Base-by-base conservation (phyloP, 2,329 filamentous ascomycete genomes). In the Beauveria rudraprayagi region DNA sequence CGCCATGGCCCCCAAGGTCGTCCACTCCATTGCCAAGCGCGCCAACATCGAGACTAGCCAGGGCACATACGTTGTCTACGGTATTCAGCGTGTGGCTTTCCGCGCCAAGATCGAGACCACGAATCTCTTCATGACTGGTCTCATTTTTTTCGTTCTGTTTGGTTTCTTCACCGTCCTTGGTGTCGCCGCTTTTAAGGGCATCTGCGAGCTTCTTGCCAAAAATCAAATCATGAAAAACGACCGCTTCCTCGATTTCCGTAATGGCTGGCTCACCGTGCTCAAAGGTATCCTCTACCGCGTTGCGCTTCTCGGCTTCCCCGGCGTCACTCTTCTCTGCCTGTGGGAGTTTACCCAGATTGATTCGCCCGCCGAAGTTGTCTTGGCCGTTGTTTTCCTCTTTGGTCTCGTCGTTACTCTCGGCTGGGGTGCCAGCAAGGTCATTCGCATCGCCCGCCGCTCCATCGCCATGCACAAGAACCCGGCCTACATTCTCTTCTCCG, bases 401-500 rank as follows among this genome's bases (percentile, higher is more conserved):
- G 88, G 89, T 64, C 88, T 96, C 80, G 78, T 87, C 43, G 79
- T 82, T 57, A 90, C 92, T 43, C 83, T 97, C 37, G 87, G 77
- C 22, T 97, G 91, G 91, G 93, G 92, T 53, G 86, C 91, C 0
- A 88, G 84, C 77, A 97, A 96, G 79, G 91, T 97, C 64, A 90
- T 96, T 68, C 84, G 86, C 60, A 89, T 97, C 65, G 93, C 92
- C 40, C 91, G 91, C 70, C 89, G 91, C 68, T 97, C 92, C 37
- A 89, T 96, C 65, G 77, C 83, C 62, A 91, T 96, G 86, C 92
- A 97, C 81, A 92, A 93, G 77, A 97, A 96, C 78, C 92, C 93
- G 37, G 93, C 92, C 34, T 97, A 97, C 75, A 96, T 97, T 67
- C 86, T 97, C 64, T 97, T 96, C 78, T 97, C 93, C 1, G 92